These are phyloP conservation scores for Endocalyx cinctus DNA, from an alignment of 2,329 filamentous ascomycete genomes.

Conservation along the genomic window DNA sequence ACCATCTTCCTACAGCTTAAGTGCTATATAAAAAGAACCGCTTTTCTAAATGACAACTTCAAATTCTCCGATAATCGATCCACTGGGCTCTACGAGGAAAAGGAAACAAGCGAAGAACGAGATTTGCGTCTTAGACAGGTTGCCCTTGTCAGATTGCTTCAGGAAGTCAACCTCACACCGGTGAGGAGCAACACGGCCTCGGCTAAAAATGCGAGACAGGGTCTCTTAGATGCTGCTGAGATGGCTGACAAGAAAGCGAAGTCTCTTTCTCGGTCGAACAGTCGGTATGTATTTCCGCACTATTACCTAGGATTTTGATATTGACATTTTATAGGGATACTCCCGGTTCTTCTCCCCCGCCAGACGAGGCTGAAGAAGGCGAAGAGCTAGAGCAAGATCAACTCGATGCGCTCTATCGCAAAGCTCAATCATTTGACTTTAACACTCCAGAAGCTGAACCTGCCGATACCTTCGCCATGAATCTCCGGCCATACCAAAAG, in stretches of 20 bases:
- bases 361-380: slow-evolving; percentile 74
- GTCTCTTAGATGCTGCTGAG: slow-evolving; percentile 81
- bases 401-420: slow-evolving; percentile 87
- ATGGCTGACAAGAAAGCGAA: slow-evolving; percentile 72
- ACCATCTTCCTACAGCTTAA: slow-evolving; percentile 87
- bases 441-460: slow-evolving; percentile 83
- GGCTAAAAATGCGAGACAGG: slow-evolving; percentile 75
- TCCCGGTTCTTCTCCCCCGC: slow-evolving; percentile 45
- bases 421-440: slow-evolving; percentile 96
- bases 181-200: slow-evolving; percentile 69
- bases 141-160: slow-evolving; percentile 80
- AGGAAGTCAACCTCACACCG: slow-evolving; percentile 81
- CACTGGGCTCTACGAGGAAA: slow-evolving; percentile 73
- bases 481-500: slow-evolving; percentile 86
- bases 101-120: slow-evolving; percentile 82
- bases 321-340: slow-evolving; percentile 21
- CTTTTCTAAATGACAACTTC: slow-evolving; percentile 65
- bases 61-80: slow-evolving; percentile 64
- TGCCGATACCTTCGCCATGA: slow-evolving; percentile 74
- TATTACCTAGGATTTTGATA: background rate
- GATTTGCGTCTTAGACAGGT: slow-evolving; percentile 79
- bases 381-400: slow-evolving; percentile 93
- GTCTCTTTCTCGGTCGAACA: slow-evolving; percentile 36
- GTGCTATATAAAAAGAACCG: slow-evolving; percentile 68
- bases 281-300: slow-evolving; percentile 8